phyloP scores from a whole-genome alignment of 2,329 filamentous ascomycete species.

The Taxawa tesnikishii region DNA sequence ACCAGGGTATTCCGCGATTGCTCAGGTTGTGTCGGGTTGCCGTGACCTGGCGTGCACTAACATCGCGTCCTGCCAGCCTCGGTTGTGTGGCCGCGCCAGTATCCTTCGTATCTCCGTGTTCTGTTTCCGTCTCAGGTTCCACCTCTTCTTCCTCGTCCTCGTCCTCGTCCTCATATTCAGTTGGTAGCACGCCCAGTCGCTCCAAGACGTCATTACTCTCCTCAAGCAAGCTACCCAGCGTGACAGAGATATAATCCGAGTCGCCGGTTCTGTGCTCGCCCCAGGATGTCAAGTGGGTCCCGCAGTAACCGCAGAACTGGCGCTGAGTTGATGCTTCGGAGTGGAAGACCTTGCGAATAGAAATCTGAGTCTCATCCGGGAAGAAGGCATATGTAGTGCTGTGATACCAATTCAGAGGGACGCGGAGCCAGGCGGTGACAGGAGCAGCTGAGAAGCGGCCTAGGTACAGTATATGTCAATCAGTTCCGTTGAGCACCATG shows the following conservation, averaged over 20 bases:
- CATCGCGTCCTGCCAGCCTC: constrained; percentile 8
- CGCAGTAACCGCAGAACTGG: constrained; percentile 86
- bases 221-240: constrained; percentile 61
- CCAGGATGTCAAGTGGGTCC: constrained; percentile 76
- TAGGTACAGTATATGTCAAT: constrained; percentile 25
- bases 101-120: constrained; percentile 3
- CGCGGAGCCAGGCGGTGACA: constrained; percentile 68
- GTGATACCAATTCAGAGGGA: constrained; percentile 71
- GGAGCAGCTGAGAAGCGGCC: constrained; percentile 56
- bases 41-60: constrained; percentile 8
- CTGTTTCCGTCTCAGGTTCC: constrained; percentile 18
- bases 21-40: constrained; percentile 15
- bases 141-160: constrained; percentile 18
- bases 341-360: constrained; percentile 32
- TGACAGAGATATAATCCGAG: constrained; percentile 67
- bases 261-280: constrained; percentile 56
- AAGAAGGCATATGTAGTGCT: constrained; percentile 64
- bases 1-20: constrained; percentile 62
- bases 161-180: constrained; percentile 18
- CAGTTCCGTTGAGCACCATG: too few species aligned
- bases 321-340: constrained; percentile 46
- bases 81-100: constrained; percentile 4
- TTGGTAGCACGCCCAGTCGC: constrained; percentile 60
- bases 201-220: constrained; percentile 63
- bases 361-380: constrained; percentile 52